These are phyloP conservation scores for Ramalina intermedia DNA, from an alignment of 495 filamentous ascomycete genomes.

Conservation along the genomic window DNA sequence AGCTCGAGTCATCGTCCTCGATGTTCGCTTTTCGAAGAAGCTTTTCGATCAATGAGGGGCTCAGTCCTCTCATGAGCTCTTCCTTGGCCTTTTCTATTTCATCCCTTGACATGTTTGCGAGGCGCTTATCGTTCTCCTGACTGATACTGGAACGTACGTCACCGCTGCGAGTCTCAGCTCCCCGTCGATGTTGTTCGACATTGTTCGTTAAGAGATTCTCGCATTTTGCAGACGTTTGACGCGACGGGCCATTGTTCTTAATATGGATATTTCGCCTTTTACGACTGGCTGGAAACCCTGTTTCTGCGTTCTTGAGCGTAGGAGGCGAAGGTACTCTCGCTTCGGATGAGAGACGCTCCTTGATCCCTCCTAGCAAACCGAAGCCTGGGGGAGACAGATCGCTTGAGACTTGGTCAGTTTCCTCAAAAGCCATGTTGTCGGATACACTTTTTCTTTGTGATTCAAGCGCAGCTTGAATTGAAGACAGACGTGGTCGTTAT, in stretches of 20 bases:
- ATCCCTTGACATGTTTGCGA: conserved; percentile 65
- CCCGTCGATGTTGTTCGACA: background rate
- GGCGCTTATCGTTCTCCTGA: conserved; percentile 59
- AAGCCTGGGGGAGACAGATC: conserved; percentile 16
- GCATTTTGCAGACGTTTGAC: background rate
- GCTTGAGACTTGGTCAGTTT: too few relatives aligned
- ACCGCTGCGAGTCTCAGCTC: conserved; percentile 13
- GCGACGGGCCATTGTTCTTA: background rate
- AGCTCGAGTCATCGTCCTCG: conserved; percentile 38
- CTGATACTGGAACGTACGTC: conserved; percentile 57
- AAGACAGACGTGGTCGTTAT: too few relatives aligned
- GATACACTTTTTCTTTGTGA: too few relatives aligned
- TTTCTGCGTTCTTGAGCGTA: conserved; percentile 37
- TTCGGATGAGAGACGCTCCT: conserved; percentile 43
- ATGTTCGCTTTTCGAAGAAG: conserved; percentile 69
- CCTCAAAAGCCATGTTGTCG: too few relatives aligned
- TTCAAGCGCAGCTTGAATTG: too few relatives aligned
- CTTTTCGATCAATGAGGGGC: conserved; percentile 56
- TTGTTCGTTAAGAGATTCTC: background rate
- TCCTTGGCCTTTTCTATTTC: conserved; percentile 66
- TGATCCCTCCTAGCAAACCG: conserved; percentile 58
- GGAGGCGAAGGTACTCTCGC: conserved; percentile 51
- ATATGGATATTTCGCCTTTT: too few relatives aligned
- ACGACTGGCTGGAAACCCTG: conserved; percentile 55
- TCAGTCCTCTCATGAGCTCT: conserved; percentile 56